Base-by-base conservation (phyloP, 345 rosid genomes). In the Erodium maritimum region DNA sequence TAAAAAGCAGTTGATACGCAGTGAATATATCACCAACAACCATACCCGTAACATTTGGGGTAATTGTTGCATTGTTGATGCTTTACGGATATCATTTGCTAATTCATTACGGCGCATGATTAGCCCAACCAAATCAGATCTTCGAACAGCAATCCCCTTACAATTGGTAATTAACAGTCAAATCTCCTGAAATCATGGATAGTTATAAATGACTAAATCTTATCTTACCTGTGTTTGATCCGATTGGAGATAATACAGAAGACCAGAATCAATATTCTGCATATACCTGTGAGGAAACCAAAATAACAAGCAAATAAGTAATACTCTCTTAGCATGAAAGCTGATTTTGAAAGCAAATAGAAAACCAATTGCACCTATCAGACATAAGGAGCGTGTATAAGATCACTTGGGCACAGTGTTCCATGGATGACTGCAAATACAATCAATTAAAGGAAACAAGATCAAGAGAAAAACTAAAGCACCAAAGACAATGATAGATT, bases 341-440 rank as follows among this genome's bases (percentile, higher is more conserved):
- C 64, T 48, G 17, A 23, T 21, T 52, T 25, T 42, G 33, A 17
- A 59, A 34, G 65, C 65, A 34, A 53, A 23, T 46, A 53, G 21
- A 20, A 55, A 58, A 56, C 9, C 56, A 33, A 16, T 67, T 69
- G 68, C 57, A 89, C 99, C 95, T 86, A 72, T 93, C 99, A 42
- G 99, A 93, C 99, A 93, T 88, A 63, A 93, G 95, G 62, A 93
- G 91, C 55, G 91, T 80, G 80, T 93, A 93, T 76, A 89, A 77
- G 75, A 93, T 83, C 76, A 93, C 99, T 77, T 93, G 99, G 46
- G 95, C 99, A 68, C 79, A 55, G 68, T 93, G 99, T 70, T 93
- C 99, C 82, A 75, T 66, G 16, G 94, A 82, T 64, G 96, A 74
- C 99, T 93, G 84, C 82, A 69, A 21, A 69, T 65, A 71, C 42